These are phyloP conservation scores for Zoysia matrella DNA, from an alignment of 202 grass and related monocot genomes.

Conservation along the genomic window DNA sequence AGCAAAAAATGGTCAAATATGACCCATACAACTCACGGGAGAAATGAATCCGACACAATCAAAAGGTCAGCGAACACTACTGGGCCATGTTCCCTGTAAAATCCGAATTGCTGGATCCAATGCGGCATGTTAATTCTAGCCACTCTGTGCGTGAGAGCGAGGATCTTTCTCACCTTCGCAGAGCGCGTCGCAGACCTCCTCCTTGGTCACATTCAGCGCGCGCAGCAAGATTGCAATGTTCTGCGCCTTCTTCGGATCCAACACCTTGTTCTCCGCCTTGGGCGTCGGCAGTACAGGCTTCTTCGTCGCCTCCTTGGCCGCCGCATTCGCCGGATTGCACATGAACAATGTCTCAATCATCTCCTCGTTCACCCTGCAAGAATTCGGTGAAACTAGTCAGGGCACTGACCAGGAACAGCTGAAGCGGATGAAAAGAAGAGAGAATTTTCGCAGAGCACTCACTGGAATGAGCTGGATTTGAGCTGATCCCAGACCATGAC, in stretches of 20 bases:
- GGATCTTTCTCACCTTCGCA: slow-evolving; percentile 62
- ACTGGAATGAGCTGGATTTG: slow-evolving; percentile 93
- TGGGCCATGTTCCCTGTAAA: no score
- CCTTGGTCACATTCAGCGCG: slow-evolving; percentile 81
- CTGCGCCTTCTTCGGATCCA: slow-evolving; percentile 91
- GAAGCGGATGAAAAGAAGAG: neutral
- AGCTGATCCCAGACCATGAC: slow-evolving; percentile 98
- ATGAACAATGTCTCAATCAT: slow-evolving; percentile 97
- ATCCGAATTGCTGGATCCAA: neutral
- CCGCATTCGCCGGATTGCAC: slow-evolving; percentile 57
- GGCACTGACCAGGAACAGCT: slow-evolving; percentile 11
- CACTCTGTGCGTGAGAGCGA: no score
- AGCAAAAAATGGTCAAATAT: slow-evolving; percentile 35
- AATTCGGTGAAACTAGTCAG: slow-evolving; percentile 29
- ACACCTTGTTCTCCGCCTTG: slow-evolving; percentile 65
- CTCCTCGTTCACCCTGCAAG: slow-evolving; percentile 83
- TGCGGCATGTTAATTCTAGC: neutral
- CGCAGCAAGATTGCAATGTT: slow-evolving; percentile 92
- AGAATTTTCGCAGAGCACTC: slow-evolving; percentile 28
- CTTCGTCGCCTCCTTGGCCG: slow-evolving; percentile 42
- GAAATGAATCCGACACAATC: slow-evolving; percentile 20
- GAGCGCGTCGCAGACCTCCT: slow-evolving; percentile 87
- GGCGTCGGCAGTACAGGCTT: slow-evolving; percentile 37
- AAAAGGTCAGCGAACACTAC: slow-evolving; percentile 9
- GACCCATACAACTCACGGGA: slow-evolving; percentile 6